These are phyloP conservation scores for Chlorella ohadii DNA, from an alignment of 139 green algal genomes.

Conservation along the genomic window DNA sequence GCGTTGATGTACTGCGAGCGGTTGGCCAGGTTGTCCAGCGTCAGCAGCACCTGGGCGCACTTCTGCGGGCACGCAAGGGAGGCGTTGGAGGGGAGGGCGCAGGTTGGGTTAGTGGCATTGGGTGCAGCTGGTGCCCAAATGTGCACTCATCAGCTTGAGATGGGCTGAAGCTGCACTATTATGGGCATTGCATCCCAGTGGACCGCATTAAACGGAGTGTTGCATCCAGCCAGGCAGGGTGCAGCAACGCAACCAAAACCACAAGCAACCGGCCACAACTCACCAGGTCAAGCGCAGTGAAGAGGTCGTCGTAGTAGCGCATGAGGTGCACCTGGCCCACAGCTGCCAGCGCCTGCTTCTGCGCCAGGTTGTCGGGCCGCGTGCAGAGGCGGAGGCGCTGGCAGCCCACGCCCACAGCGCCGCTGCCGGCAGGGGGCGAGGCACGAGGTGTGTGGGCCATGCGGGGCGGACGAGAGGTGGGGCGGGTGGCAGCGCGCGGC, in stretches of 20 bases:
- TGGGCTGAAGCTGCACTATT: too few relatives aligned
- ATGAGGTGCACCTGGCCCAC: conserved; percentile 93
- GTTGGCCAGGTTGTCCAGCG: conserved; percentile 89
- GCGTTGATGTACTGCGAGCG: conserved; percentile 90
- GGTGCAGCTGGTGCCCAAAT: background rate
- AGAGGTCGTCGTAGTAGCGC: conserved; percentile 93
- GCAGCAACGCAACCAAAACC: too few relatives aligned
- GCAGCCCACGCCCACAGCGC: conserved; percentile 90
- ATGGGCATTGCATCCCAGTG: too few relatives aligned
- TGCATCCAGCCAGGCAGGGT: too few relatives aligned
- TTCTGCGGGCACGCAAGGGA: conserved; percentile 51
- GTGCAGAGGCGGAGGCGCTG: conserved; percentile 75
- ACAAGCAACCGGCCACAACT: too few relatives aligned
- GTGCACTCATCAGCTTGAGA: too few relatives aligned
- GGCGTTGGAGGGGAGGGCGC: background rate
- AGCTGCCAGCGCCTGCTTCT: conserved; percentile 90
- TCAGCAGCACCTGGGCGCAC: conserved; percentile 92
- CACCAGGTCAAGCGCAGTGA: conserved; percentile 83
- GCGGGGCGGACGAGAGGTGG: background rate
- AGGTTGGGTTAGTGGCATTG: too few relatives aligned
- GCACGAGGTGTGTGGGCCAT: background rate
- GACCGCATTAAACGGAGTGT: too few relatives aligned
- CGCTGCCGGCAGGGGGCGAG: conserved; percentile 47
- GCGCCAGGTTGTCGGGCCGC: conserved; percentile 70
- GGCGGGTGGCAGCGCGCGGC: background rate